Conservation (phyloP, 2,329 filamentous ascomycete species). For the Verticillium tricorpus region DNA sequence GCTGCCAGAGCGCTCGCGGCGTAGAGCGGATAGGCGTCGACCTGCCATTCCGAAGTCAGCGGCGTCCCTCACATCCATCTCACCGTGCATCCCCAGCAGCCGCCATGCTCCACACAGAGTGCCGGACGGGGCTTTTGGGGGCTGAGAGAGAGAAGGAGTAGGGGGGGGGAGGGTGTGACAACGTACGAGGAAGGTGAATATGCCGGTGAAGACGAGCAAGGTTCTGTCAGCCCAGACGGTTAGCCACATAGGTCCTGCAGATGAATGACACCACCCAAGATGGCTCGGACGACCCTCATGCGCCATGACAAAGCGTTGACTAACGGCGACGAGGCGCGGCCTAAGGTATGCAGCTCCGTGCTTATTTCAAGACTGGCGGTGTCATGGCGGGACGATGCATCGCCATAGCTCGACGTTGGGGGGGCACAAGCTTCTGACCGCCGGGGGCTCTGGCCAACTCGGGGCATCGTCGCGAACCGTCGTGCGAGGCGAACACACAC, state of each 20-base stretch:
- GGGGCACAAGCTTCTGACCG: background rate
- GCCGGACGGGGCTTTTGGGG: background rate
- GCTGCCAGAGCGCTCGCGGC: slow-evolving; percentile 77
- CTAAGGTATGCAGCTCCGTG: slow-evolving; percentile 6
- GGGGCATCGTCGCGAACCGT: slow-evolving; percentile 9
- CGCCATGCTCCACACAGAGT: background rate
- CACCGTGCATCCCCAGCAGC: background rate
- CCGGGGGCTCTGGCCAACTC: slow-evolving; percentile 10
- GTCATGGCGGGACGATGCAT: background rate
- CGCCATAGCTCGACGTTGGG: background rate
- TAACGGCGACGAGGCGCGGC: slow-evolving; percentile 12
- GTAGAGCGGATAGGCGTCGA: slow-evolving; percentile 72
- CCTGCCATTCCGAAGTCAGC: slow-evolving; percentile 28
- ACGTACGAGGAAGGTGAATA: slow-evolving; percentile 83
- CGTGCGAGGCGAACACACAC: slow-evolving; percentile 2
- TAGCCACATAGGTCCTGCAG: slow-evolving; percentile 22
- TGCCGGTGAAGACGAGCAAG: slow-evolving; percentile 73
- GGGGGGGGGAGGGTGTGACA: background rate
- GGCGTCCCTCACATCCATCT: background rate
- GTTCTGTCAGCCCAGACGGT: slow-evolving; percentile 44
- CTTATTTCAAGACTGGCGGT: background rate
- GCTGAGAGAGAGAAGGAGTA: background rate
- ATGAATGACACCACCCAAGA: slow-evolving; percentile 20
- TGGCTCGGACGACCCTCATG: slow-evolving; percentile 6
- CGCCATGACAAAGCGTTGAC: slow-evolving; percentile 17